phyloP scores from a whole-genome alignment of 176 grass and related monocot genomes.

The Coix lacrymajobi region DNA sequence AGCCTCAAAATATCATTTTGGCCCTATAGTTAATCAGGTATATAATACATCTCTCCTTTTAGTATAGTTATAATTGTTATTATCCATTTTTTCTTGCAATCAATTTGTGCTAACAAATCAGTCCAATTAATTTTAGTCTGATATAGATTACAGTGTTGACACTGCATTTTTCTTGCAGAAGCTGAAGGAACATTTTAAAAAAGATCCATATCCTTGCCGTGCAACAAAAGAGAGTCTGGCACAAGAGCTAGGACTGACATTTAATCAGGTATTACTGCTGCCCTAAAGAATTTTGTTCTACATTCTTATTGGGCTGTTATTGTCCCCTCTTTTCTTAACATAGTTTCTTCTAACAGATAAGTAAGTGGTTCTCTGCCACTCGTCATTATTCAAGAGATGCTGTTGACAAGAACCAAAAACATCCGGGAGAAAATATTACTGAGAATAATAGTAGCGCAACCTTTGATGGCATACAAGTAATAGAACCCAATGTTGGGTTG shows the following conservation, averaged over 20 bases:
- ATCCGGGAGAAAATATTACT: background rate
- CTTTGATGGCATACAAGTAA: conserved; percentile 7
- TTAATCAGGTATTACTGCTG: conserved; percentile 33
- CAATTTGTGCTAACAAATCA: background rate
- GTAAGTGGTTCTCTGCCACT: conserved; percentile 54
- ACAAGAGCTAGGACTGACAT: conserved; percentile 55
- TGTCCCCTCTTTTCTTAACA: conserved; percentile 15
- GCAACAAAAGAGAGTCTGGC: conserved; percentile 48
- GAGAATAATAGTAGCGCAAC: conserved; percentile 21
- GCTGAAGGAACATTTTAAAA: conserved; percentile 36
- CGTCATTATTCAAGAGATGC: conserved; percentile 39
- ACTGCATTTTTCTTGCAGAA: conserved; percentile 39
- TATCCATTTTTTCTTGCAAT: background rate
- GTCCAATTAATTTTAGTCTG: background rate
- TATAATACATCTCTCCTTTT: background rate
- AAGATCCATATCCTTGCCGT: conserved; percentile 68
- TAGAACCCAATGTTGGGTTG: background rate
- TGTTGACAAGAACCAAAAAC: conserved; percentile 29
- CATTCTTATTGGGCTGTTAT: background rate
- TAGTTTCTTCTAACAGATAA: conserved; percentile 42
- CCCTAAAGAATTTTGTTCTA: background rate
- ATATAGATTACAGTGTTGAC: background rate
- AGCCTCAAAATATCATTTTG: conserved; percentile 25
- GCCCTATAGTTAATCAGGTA: conserved; percentile 47
- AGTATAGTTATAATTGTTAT: background rate